Evolutionary conservation across 768 basidiomycete species (phyloP), one percentile per base, ranked within the genome.

Genomic region (Mrakia hoshinonis): DNA sequence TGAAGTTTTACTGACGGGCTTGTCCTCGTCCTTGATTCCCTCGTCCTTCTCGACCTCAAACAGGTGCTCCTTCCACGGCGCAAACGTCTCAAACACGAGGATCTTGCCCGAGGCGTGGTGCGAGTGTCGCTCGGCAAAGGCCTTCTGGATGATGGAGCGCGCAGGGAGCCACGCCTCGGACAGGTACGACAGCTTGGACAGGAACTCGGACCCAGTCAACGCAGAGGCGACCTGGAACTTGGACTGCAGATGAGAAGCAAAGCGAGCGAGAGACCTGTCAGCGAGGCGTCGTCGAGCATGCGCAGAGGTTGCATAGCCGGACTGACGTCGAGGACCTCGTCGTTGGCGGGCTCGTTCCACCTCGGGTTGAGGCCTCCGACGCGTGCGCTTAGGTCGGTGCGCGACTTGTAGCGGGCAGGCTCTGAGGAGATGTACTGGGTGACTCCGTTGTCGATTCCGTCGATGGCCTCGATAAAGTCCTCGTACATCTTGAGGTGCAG

Each of bases 381-480:
- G 70, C 95, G 87, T 74, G 86, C 86, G 18, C 90, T 89, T 7
- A 99, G 81, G 79, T 95, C 91, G 15, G 94, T 95, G 58, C 86
- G 82, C 74, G 82, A 87, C 74, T 84, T 84, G 81, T 98, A 99
- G 11, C 89, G 71, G 24, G 67, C 55, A 10, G 60, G 46, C 38
- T 54, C 73, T 11, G 60, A 15, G 1, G 66, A 68, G 26, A 73
- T 82, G 79, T 90, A 93, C 77, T 91, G 90, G 2, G 87, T 84
- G 74, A 99, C 85, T 22, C 95, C 95, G 77, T 99, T 99, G 82
- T 99, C 95, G 78, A 93, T 88, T 4, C 85, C 95, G 79, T 96
- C 94, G 73, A 97, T 87, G 12, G 88, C 90, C 81, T 99, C 95
- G 55, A 99, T 89, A 76, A 95, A 92, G 78, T 93, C 91, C 87